Evolutionary conservation across 2,329 filamentous ascomycete species (phyloP).

Genomic region (Fusarium piperis): DNA sequence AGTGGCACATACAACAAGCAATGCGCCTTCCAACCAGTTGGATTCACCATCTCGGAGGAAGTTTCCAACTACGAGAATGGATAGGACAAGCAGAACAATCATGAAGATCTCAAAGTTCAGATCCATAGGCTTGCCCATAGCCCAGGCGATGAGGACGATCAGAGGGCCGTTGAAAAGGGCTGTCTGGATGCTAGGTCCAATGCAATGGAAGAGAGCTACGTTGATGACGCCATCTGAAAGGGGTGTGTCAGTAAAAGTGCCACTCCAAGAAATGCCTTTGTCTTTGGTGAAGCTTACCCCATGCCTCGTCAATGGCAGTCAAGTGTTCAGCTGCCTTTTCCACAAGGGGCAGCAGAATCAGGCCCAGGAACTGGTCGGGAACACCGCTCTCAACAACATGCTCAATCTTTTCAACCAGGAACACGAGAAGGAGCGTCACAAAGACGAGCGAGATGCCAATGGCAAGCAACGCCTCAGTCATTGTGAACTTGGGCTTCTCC

Average conservation of each 20-base stretch:
- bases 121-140: slow-evolving; percentile 70
- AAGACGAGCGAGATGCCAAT: slow-evolving; percentile 65
- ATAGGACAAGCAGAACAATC: slow-evolving; percentile 76
- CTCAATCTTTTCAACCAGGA: slow-evolving; percentile 73
- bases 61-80: slow-evolving; percentile 78
- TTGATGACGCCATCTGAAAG: slow-evolving; percentile 68
- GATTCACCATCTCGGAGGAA: slow-evolving; percentile 79
- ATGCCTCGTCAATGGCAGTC: slow-evolving; percentile 76
- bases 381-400: slow-evolving; percentile 52
- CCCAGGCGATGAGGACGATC: slow-evolving; percentile 77
- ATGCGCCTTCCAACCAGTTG: slow-evolving; percentile 78
- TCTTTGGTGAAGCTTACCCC: slow-evolving; percentile 46
- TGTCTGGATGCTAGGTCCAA: slow-evolving; percentile 79
- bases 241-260: not conserved
- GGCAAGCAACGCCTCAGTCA: slow-evolving; percentile 71
- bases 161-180: slow-evolving; percentile 79
- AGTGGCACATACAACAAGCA: slow-evolving; percentile 65
- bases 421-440: slow-evolving; percentile 73
- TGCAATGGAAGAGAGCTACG: slow-evolving; percentile 75
- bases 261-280: rapidly evolving
- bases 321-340: slow-evolving; percentile 78
- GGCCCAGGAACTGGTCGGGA: slow-evolving; percentile 52
- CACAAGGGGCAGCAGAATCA: slow-evolving; percentile 74
- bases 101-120: slow-evolving; percentile 82
- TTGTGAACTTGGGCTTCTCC: slow-evolving; percentile 70